Evolutionary conservation across 2,329 filamentous ascomycete species (phyloP), one percentile per base, ranked within the genome.

Genomic region (Epichloe hybrida): DNA sequence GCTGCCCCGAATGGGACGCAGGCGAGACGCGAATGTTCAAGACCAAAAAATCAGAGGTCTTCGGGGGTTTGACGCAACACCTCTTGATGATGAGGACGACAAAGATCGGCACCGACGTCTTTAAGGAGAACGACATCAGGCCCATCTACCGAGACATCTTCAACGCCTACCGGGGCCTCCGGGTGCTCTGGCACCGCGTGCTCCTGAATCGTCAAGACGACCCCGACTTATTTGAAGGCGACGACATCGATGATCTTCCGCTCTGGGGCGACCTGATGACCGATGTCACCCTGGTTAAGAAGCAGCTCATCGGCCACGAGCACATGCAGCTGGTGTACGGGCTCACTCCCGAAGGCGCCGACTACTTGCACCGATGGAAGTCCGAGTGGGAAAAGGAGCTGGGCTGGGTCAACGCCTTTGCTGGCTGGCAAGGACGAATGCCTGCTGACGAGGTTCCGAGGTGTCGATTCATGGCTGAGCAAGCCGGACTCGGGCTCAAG

Each of bases 381-480:
- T 4, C 34, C 0, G 3, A 46, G 8, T 57, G 56, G 57, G 23
- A 43, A 5, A 34, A 48, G n/a, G 58, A 59, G 46, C 21, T 51
- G 5, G 9, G 37, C 4, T 55, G 53, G 36, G 46, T 61, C 15
- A 55, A 59, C 42, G 49, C 54, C 39, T 61, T 52, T 34, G 57
- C 50, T 12, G 58, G 58, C 1, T n/a, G 53, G 9, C 55, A 53
- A 17, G 46, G 50, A 4, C 13, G n/a, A 1, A 49, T 58, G 17
- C 0, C 11, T 9, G 12, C 27, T 0, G 36, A 44, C 3, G 48
- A 53, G 17, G 53, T 53, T 50, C 17, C 48, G 6, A 13, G 2
- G 13, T 34, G 42, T 17, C 42, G 15, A 44, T 1, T 8, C 3
- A 5, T 11, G 11, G 36, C 42, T 8, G 4, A 17, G 3, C 21